Conservation (phyloP, 805 yeast genomes). For the Pichia insulana region DNA sequence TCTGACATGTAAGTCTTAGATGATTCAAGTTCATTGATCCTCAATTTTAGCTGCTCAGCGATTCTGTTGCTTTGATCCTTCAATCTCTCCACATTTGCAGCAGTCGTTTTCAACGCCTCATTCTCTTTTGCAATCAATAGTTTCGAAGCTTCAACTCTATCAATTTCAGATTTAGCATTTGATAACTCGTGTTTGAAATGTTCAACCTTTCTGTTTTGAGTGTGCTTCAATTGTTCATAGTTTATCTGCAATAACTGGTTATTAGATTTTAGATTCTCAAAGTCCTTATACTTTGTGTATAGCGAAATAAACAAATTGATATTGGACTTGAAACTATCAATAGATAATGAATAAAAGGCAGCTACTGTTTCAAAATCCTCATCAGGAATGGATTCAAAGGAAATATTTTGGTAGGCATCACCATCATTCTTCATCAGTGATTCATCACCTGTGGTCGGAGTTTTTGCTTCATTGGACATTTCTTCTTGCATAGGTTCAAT, state of each 20-base stretch:
- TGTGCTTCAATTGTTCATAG: constrained; percentile 33
- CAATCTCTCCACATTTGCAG: not conserved
- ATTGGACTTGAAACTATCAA: constrained; percentile 17
- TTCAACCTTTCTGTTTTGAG: constrained; percentile 27
- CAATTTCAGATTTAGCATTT: constrained; percentile 18
- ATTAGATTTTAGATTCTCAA: constrained; percentile 30
- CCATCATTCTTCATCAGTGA: not conserved
- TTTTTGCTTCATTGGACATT: not conserved
- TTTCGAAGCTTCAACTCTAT: constrained; percentile 17
- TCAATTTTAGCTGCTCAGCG: constrained; percentile 10
- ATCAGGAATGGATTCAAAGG: constrained; percentile 3
- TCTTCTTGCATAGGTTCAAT: too few relatives aligned
- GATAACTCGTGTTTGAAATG: constrained; percentile 25
- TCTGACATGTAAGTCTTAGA: constrained; percentile 29
- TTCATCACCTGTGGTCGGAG: not conserved
- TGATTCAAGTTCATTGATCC: constrained; percentile 14
- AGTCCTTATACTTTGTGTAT: constrained; percentile 25
- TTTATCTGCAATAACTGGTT: constrained; percentile 30
- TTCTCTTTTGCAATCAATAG: constrained; percentile 16
- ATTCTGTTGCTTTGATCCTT: constrained; percentile 7
- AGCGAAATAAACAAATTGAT: constrained; percentile 20
- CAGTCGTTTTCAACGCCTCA: constrained; percentile 10
- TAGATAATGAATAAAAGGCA: constrained; percentile 28
- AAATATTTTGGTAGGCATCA: not conserved
- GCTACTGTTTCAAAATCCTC: constrained; percentile 20